These are phyloP conservation scores for Globisporangium sylvaticum DNA, from an alignment of 352 stramenopile species.

Conservation along the genomic window DNA sequence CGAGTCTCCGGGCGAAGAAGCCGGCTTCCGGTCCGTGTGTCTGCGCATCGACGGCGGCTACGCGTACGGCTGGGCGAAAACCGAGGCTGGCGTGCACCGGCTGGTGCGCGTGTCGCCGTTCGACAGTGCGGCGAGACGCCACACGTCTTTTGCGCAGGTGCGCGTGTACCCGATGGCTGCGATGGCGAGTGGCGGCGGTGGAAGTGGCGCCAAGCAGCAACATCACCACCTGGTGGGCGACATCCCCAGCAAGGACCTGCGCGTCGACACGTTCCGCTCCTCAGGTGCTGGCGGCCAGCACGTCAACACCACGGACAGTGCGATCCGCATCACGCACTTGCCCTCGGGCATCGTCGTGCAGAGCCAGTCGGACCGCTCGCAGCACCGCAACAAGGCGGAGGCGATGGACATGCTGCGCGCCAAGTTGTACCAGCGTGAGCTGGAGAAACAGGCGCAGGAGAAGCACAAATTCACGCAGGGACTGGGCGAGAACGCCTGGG, in stretches of 20 bases:
- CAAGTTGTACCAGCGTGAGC: slow-evolving; percentile 67
- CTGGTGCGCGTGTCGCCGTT: slow-evolving; percentile 95
- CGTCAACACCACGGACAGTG: slow-evolving; percentile 97
- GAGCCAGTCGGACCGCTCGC: slow-evolving; percentile 92
- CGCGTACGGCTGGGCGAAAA: slow-evolving; percentile 92
- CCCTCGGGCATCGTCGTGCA: slow-evolving; percentile 93
- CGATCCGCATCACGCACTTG: slow-evolving; percentile 94
- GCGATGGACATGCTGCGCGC: slow-evolving; percentile 83
- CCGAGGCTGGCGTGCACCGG: slow-evolving; percentile 94
- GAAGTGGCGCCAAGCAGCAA: slow-evolving; percentile 14
- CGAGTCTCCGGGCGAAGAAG: slow-evolving; percentile 76
- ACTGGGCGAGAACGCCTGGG: slow-evolving; percentile 75
- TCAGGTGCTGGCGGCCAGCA: slow-evolving; percentile 94
- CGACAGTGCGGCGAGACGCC: slow-evolving; percentile 89
- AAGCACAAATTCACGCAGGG: slow-evolving; percentile 58
- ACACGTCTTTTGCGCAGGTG: slow-evolving; percentile 95
- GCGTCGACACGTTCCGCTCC: slow-evolving; percentile 92
- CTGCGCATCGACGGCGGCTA: slow-evolving; percentile 61
- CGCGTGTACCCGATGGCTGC: slow-evolving; percentile 64
- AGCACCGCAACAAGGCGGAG: slow-evolving; percentile 92
- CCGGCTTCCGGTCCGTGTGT: slow-evolving; percentile 64
- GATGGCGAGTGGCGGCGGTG: slow-evolving; percentile 11
- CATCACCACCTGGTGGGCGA: slow-evolving; percentile 24
- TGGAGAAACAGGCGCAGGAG: slow-evolving; percentile 43
- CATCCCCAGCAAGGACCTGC: slow-evolving; percentile 84